Evolutionary conservation across 2,329 filamentous ascomycete species (phyloP).

Genomic region (Monilinia vaccinii-corymbosi): DNA sequence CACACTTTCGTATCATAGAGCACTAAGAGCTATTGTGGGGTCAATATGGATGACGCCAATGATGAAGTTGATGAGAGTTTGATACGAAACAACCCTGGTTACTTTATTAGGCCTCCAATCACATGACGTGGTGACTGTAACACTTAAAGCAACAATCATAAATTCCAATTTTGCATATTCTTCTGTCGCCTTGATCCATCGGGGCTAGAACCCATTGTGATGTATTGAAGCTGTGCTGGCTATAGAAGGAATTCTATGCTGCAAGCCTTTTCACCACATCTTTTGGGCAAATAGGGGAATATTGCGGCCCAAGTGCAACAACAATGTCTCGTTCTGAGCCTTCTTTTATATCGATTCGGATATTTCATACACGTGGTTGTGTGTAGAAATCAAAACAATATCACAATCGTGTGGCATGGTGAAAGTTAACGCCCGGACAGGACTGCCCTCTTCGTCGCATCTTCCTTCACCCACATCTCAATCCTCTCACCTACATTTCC

Average conservation of each 20-base stretch:
- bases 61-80: not conserved
- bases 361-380: not conserved
- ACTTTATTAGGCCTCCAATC: not conserved
- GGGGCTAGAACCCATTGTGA: not conserved
- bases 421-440: not conserved
- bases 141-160: not conserved
- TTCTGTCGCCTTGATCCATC: too few species aligned
- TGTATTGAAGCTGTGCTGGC: not conserved
- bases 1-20: not conserved
- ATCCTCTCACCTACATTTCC: conserved; percentile 62
- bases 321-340: not conserved
- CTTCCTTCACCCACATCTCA: conserved; percentile 60
- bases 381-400: not conserved
- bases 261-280: not conserved
- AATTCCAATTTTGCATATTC: too few species aligned
- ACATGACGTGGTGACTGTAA: not conserved
- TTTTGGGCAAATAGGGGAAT: not conserved
- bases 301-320: conserved; percentile 2
- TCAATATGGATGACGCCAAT: not conserved
- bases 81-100: not conserved
- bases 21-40: not conserved
- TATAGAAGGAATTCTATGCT: not conserved
- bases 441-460: conserved; percentile 32
- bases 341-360: not conserved
- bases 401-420: not conserved